Evolutionary conservation across 2,329 filamentous ascomycete species (phyloP), one percentile per base, ranked within the genome.

Genomic region (Fusarium nanum): DNA sequence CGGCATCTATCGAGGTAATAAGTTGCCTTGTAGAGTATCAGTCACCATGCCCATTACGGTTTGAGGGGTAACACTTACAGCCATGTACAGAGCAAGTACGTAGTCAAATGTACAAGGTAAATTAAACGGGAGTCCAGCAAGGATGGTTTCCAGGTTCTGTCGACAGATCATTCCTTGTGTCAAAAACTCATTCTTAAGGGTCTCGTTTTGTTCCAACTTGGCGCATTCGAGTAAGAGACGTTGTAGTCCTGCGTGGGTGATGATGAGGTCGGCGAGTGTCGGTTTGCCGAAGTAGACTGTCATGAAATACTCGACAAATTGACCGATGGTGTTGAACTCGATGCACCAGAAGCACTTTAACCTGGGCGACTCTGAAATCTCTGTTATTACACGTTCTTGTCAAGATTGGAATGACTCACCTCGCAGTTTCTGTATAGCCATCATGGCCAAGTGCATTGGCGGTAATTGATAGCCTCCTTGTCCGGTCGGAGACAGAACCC

Each of bases 281-380:
- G 57, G 57, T 32, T 63, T 63, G 6, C 60, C 60, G 7, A 63
- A 62, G 22, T 63, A 63, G 6, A 63, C 60, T 3, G 60, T 63
- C 60, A 63, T 63, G 8, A 63, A 30, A 34, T 63, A 62, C n/a
- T 63, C 60, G 5, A 62, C 60, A 25, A 63, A 63, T 18, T 63
- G 60, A 0, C 22, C 28, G 6, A 63, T 47, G 7, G 27, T 63
- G 5, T 63, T 32, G 1, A 63, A 62, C 6, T 63, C 57, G 1
- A 52, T 30, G 1, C 57, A 52, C 60, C 60, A 63, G 22, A 56
- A 62, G 4, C 60, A 53, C 32, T 34, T 60, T 1, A 63, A 22
- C 1, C 47, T 41, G 0, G 41, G 11, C 2, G 57, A 55, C 9
- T 63, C 60, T 63, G 18, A 0, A 0, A 4, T 0, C 1, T 3